Percentiles rank a stretch among this genome's conserved stretches.
These are phyloP conservation scores for Glycine soja DNA, from an alignment of 306 rosid genomes.

Conservation along the genomic window DNA sequence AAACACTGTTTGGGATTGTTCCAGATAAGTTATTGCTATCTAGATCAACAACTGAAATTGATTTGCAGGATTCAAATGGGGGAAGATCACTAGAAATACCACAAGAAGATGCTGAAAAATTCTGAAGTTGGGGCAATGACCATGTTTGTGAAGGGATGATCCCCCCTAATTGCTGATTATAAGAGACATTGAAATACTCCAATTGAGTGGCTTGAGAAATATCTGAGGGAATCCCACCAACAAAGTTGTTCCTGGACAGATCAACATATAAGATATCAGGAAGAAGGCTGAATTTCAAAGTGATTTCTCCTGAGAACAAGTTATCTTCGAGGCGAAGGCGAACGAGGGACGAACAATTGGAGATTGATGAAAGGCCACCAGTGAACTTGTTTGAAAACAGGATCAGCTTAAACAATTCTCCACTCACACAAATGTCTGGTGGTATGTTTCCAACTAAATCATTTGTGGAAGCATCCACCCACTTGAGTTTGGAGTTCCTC, in stretches of 20 bases:
- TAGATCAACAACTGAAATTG: slow-evolving; percentile 66
- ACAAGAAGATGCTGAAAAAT: slow-evolving; percentile 82
- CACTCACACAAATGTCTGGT: slow-evolving; percentile 65
- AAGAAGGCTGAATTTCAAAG: slow-evolving; percentile 67
- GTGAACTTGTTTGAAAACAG: slow-evolving; percentile 84
- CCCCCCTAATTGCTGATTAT: slow-evolving; percentile 68
- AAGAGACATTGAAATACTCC: slow-evolving; percentile 75
- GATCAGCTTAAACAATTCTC: slow-evolving; percentile 69
- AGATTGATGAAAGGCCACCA: slow-evolving; percentile 69
- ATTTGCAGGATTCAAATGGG: slow-evolving; percentile 67
- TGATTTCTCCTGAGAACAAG: slow-evolving; percentile 70
- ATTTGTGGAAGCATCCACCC: slow-evolving; percentile 90
- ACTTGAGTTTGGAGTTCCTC: slow-evolving; percentile 75
- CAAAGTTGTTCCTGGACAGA: slow-evolving; percentile 72
- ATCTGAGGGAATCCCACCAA: slow-evolving; percentile 82
- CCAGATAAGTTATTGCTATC: slow-evolving; percentile 70
- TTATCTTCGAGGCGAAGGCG: slow-evolving; percentile 92
- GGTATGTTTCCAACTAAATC: slow-evolving; percentile 76
- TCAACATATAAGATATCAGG: slow-evolving; percentile 73
- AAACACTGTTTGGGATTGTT: slow-evolving; percentile 60
- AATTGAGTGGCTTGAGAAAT: slow-evolving; percentile 68
- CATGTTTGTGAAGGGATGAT: slow-evolving; percentile 65
- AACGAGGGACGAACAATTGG: slow-evolving; percentile 85
- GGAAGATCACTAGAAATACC: slow-evolving; percentile 71
- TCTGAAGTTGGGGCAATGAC: slow-evolving; percentile 71